Base-by-base conservation (phyloP, 1,284 basidiomycete genomes). In the Phenoliferia sp. region DNA sequence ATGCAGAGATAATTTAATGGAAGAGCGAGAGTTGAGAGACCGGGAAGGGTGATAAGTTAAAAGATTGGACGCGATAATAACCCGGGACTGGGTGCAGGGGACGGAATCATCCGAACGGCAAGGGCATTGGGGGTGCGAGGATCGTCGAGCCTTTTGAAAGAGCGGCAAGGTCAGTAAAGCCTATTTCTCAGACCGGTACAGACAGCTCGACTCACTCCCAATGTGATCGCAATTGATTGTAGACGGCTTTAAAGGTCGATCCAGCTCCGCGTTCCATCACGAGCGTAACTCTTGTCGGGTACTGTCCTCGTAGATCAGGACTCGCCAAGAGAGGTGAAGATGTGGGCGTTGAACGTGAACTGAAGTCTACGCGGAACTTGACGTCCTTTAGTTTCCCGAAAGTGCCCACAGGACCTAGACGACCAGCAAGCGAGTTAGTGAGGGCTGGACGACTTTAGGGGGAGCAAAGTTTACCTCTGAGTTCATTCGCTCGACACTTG, bases 241-340 rank as follows among this genome's bases (percentile, higher is more conserved):
- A 90, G 26, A 93, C 82, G 16, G 83, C 81, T 78, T 87, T 87
- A 81, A 94, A 93, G 61, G 88, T 88, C 69, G 88, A 87, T 75
- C 88, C 81, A 4, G 91, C 89, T 19, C 93, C 93, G 79, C 92
- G 94, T 82, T 95, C 93, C 73, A 92, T 89, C 29, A 90, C 83
- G 76, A 94, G 82, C 56, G 87, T 85, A 70, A 94, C 78, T 57
- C 82, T 83, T 5, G 89, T 86, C 62, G 82, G 68, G 66, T 73
- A 75, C 54, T 73, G 72, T 32, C 34, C 57, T n/a, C 66, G 33
- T 9, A 64, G 32, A 29, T 66, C 58, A 0, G 61, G 36, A 4
- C 36, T 55, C 34, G 54, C 61, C n/a, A 63, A 33, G 39, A 63
- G 52, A 3, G 65, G 35, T 26, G 59, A 61, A 1, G 36, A 9